phyloP scores from a whole-genome alignment of 768 basidiomycete species.

The Tylopilus subfusipes region DNA sequence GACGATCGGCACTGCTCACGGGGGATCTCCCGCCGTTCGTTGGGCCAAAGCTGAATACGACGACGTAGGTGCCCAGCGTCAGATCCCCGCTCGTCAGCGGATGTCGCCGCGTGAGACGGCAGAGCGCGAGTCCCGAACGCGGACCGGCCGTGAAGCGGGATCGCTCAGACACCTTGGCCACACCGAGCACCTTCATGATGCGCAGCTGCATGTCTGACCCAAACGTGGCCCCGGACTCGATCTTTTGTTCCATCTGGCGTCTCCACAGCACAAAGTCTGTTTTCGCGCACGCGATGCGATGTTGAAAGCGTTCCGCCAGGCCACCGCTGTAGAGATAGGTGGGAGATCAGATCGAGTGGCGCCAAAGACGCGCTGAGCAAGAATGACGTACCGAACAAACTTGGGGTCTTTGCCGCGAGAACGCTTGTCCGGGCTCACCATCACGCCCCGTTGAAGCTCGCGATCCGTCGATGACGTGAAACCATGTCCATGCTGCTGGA shows the following conservation, averaged over 20 bases:
- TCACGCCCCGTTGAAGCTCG: slow-evolving; percentile 48
- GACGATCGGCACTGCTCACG: slow-evolving; percentile 35
- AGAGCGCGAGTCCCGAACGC: slow-evolving; percentile 42
- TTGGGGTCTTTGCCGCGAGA: slow-evolving; percentile 41
- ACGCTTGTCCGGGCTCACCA: slow-evolving; percentile 57
- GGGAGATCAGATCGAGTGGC: neutral
- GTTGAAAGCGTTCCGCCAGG: slow-evolving; percentile 48
- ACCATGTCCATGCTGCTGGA: slow-evolving; percentile 43
- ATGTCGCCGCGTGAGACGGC: slow-evolving; percentile 31
- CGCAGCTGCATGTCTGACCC: slow-evolving; percentile 42
- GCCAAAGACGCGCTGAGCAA: neutral
- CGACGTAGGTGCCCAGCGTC: slow-evolving; percentile 29
- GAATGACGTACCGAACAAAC: slow-evolving; percentile 43
- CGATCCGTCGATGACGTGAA: slow-evolving; percentile 36
- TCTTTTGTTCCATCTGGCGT: slow-evolving; percentile 42
- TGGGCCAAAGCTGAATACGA: slow-evolving; percentile 37
- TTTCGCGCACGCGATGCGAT: slow-evolving; percentile 39
- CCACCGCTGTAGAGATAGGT: slow-evolving; percentile 43
- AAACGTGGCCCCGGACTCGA: slow-evolving; percentile 27
- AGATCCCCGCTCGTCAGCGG: slow-evolving; percentile 17
- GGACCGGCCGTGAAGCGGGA: slow-evolving; percentile 24
- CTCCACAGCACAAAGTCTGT: slow-evolving; percentile 53
- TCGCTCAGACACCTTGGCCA: slow-evolving; percentile 27
- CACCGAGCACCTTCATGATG: slow-evolving; percentile 42
- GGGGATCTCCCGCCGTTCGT: slow-evolving; percentile 22